Evolutionary conservation across 208 protist genomes (phyloP).

Genomic region (Leishmania tarentolae): DNA sequence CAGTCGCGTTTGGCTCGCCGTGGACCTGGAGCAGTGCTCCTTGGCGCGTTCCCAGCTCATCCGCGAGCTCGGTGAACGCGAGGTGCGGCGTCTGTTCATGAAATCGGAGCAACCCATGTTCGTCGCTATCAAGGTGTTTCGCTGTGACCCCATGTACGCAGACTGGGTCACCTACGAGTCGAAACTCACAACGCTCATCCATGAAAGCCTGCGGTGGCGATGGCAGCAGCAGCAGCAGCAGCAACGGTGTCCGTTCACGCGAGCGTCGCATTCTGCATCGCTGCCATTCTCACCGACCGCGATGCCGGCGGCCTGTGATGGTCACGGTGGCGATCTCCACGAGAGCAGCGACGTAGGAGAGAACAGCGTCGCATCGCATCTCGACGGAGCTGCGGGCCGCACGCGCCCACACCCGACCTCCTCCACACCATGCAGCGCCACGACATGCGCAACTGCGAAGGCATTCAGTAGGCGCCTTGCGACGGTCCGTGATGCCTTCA

Average conservation of each 20-base stretch:
- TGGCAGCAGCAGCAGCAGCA: not conserved
- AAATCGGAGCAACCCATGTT: conserved; percentile 46
- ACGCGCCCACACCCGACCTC: not conserved
- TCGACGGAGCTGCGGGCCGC: not conserved
- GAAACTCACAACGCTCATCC: conserved; percentile 52
- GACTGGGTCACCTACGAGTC: conserved; percentile 52
- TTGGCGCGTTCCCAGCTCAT: conserved; percentile 26
- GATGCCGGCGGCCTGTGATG: no score
- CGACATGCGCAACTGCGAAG: not conserved
- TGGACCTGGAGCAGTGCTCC: conserved; percentile 59
- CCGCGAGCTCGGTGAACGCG: not conserved
- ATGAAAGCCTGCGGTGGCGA: conserved; percentile 30
- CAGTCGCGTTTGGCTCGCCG: conserved; percentile 72
- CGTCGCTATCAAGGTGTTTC: conserved; percentile 78
- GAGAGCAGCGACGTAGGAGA: not conserved
- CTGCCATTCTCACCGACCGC: not conserved
- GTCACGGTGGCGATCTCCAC: not conserved
- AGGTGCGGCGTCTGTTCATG: conserved; percentile 28
- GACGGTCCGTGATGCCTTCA: conserved; percentile 53
- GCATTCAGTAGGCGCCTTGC: conserved; percentile 23
- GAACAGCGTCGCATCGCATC: not conserved
- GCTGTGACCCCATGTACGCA: conserved; percentile 46
- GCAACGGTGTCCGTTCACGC: not conserved
- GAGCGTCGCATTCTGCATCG: not conserved
- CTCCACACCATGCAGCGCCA: not conserved